phyloP scores from a whole-genome alignment of 177 flowering plant genomes.

The Vitis hybrid region DNA sequence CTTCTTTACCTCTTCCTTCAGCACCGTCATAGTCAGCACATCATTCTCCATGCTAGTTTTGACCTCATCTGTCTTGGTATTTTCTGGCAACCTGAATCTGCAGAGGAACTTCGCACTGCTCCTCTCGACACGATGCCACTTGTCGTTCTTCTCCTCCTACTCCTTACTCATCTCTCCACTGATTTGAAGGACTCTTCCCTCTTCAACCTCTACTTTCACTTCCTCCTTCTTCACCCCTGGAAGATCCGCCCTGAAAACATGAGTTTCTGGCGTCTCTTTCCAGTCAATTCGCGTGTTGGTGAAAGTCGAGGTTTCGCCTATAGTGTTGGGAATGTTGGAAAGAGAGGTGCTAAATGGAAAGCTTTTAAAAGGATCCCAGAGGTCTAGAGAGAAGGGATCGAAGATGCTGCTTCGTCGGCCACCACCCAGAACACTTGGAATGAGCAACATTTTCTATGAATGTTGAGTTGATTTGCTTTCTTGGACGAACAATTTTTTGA shows the following conservation, averaged over 20 bases:
- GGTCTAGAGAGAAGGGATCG: constrained; percentile 37
- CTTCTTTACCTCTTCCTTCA: not conserved
- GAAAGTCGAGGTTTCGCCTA: constrained; percentile 14
- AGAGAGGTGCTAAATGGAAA: not conserved
- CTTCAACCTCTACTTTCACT: constrained; percentile 40
- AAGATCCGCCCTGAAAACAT: constrained; percentile 30
- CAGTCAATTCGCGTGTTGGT: constrained; percentile 27
- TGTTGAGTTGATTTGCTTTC: no score
- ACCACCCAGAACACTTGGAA: constrained; percentile 21
- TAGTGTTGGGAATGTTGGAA: not conserved
- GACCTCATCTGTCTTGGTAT: constrained; percentile 1
- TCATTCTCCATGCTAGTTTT: constrained; percentile 25
- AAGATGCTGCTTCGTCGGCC: constrained; percentile 27
- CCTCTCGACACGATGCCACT: constrained; percentile 14
- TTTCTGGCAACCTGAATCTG: constrained; percentile 11
- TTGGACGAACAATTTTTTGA: no score
- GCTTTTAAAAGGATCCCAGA: constrained; percentile 33
- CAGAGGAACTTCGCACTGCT: constrained; percentile 4
- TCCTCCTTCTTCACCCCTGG: constrained; percentile 36
- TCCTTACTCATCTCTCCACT: constrained; percentile 11
- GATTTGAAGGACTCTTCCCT: constrained; percentile 24
- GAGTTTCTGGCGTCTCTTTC: constrained; percentile 40
- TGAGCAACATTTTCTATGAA: constrained; percentile 8
- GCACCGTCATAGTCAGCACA: constrained; percentile 23
- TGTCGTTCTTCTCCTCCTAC: constrained; percentile 11